Base-by-base conservation (phyloP, 78 protist genomes). In the Polysphondylium violaceum region DNA sequence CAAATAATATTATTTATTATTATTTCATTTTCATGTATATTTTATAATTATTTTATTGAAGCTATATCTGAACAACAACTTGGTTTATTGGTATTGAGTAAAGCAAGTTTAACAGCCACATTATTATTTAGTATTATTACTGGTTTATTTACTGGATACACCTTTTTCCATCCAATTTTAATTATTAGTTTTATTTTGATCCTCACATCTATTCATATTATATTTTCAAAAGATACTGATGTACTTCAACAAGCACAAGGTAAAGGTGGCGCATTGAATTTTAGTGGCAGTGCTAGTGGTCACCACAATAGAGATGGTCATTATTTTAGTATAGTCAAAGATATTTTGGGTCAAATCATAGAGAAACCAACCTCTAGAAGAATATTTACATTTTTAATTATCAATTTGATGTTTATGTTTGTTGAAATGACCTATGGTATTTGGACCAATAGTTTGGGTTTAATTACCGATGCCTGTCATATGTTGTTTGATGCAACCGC, bases 401-500 rank as follows among this genome's bases (percentile, higher is more conserved):
- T 97, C 44, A 98, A 94, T 47, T 50, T 96, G 11, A 7, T 76
- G 50, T 98, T 97, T 93, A 96, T 95, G 98, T 87, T 87, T 53
- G 94, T 98, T 1, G 99, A 98, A 91, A 85, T 98, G 83, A 40
- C 95, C 31, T 96, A 93, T 56, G 99, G 99, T 27, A 27, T 95
- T 17, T 86, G 95, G 93, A 89, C 97, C n/a, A 96, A 96, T 86
- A 91, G 97, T 43, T 85, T 98, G 16, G 97, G 98, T 23, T 88
- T 98, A 9, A 92, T 97, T 36, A 92, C 98, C 0, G 99, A 98
- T 73, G 95, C 98, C 9, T 95, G 96, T 31, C 99, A 98, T 94
- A 98, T 98, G 99, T 74, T 97, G 11, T 94, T 98, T 21, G 99
- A 98, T 73, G 95, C 96, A 23, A 68, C 92, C 6, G 97, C 99